These are phyloP conservation scores for Leptographium radiaticola DNA, from an alignment of 2,329 filamentous ascomycete species.

Conservation along the genomic window DNA sequence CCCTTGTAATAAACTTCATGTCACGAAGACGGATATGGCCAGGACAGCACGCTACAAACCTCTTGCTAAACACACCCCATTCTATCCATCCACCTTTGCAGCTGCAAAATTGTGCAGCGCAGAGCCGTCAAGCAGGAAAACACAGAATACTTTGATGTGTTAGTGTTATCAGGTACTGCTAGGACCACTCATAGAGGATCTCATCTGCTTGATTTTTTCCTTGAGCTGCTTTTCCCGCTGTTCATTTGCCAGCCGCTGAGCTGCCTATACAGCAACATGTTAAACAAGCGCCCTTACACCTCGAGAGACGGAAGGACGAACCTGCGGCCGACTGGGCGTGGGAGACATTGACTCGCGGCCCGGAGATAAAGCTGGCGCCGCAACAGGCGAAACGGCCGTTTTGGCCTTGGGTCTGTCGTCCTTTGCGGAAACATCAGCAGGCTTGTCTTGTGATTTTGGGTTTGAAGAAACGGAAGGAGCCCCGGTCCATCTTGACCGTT, in stretches of 20 bases:
- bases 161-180: conserved; percentile 29
- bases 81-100: neutral
- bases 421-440: conserved; percentile 43
- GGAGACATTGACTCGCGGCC: neutral
- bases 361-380: neutral
- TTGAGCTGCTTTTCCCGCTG: conserved; percentile 36
- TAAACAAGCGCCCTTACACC: neutral
- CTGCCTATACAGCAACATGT: conserved; percentile 1
- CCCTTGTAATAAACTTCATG: too few relatives aligned
- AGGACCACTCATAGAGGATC: conserved; percentile 30
- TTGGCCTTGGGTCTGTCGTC: conserved; percentile 25
- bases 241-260: conserved; percentile 28
- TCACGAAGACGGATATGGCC: too few relatives aligned
- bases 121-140: neutral
- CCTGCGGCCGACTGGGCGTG: conserved; percentile 15
- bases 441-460: conserved; percentile 35
- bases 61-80: neutral
- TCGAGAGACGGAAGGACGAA: conserved; percentile 11
- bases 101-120: neutral
- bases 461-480: conserved; percentile 38
- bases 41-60: too few relatives aligned
- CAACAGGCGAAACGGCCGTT: neutral
- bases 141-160: conserved; percentile 25
- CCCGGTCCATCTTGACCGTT: conserved; percentile 28
- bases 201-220: conserved; percentile 43